Conservation (phyloP, 768 basidiomycete genomes). For the Boletus eberwhitei region DNA sequence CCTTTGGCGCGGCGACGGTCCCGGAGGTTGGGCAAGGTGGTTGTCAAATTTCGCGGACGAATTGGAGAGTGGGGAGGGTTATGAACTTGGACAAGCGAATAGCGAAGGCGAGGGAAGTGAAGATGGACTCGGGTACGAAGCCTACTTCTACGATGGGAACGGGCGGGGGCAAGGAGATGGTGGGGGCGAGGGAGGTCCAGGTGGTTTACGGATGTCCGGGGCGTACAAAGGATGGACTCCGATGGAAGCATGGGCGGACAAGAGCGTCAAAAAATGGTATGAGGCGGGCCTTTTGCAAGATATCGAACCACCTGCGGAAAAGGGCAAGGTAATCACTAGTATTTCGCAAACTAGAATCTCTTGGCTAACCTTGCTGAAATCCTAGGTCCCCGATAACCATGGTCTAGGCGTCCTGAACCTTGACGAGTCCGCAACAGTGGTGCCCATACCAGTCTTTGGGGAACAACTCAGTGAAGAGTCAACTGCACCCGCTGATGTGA, state of each 20-base stretch:
- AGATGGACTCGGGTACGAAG: constrained; percentile 81
- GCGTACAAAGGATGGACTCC: constrained; percentile 93
- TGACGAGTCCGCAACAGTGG: constrained; percentile 46
- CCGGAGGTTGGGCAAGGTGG: constrained; percentile 94
- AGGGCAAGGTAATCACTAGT: constrained; percentile 45
- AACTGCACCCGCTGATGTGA: constrained; percentile 21
- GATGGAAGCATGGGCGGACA: constrained; percentile 90
- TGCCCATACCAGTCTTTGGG: constrained; percentile 61
- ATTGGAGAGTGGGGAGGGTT: constrained; percentile 85
- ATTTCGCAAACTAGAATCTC: background rate
- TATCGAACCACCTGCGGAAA: constrained; percentile 36
- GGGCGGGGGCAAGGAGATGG: constrained; percentile 77
- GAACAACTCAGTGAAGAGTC: constrained; percentile 25
- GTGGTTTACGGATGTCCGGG: constrained; percentile 72
- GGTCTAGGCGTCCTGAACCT: constrained; percentile 44
- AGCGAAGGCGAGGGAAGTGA: constrained; percentile 72
- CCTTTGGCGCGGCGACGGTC: constrained; percentile 87
- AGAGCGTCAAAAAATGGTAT: constrained; percentile 83
- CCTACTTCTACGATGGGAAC: constrained; percentile 81
- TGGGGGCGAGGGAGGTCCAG: constrained; percentile 68
- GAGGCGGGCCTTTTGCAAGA: constrained; percentile 70
- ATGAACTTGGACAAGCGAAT: constrained; percentile 61
- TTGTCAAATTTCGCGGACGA: constrained; percentile 89
- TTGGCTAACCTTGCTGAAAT: constrained; percentile 17
- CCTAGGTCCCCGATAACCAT: constrained; percentile 42